A percentile compares a stretch with the other conserved stretches of the same genome.
These are phyloP conservation scores for Rhododendron molle DNA, from an alignment of 148 eudicot genomes.

Conservation along the genomic window DNA sequence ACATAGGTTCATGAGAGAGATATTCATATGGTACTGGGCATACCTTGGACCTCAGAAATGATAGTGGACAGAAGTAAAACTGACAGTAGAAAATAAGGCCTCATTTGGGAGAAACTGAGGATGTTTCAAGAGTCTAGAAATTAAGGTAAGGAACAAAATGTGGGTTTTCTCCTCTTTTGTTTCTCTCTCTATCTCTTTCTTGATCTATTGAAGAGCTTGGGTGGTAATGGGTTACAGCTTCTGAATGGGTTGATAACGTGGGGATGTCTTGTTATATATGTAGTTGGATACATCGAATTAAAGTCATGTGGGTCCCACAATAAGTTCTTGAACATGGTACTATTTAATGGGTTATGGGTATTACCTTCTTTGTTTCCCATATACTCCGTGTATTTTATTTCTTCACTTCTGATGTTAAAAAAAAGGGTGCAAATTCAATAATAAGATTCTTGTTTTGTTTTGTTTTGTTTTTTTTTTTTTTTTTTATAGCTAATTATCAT, in stretches of 20 bases:
- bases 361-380: background rate
- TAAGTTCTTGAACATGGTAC: background rate
- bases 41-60: conserved; percentile 40
- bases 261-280: background rate
- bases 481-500: no score
- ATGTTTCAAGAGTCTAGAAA: background rate
- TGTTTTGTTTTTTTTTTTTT: no score
- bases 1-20: background rate
- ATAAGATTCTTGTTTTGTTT: no score
- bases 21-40: background rate
- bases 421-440: no score
- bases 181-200: background rate
- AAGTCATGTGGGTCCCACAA: background rate
- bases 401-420: background rate
- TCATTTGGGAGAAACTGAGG: conserved; percentile 20
- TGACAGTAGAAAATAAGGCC: conserved; percentile 23
- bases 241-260: conserved; percentile 2
- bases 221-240: background rate
- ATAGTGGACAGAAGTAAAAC: conserved; percentile 31
- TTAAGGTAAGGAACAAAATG: background rate
- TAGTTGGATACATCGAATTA: background rate
- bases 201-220: background rate
- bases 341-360: background rate
- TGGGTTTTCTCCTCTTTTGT: background rate
- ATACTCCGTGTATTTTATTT: background rate